Evolutionary conservation across 768 basidiomycete species (phyloP).

Genomic region (Tricholoma saponaceum): DNA sequence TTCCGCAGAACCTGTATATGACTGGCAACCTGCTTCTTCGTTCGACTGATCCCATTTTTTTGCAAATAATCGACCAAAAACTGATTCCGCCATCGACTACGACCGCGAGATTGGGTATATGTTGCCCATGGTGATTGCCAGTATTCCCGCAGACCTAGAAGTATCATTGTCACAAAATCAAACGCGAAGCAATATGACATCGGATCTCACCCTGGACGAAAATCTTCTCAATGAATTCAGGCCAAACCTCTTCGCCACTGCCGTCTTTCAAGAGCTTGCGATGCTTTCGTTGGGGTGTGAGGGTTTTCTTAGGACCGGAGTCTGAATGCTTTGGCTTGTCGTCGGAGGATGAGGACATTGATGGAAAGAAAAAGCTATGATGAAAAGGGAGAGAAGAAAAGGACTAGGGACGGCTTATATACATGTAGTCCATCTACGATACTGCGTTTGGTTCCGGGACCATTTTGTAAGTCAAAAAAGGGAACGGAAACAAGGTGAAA

Average conservation of each 20-base stretch:
- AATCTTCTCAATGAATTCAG: slow-evolving; percentile 68
- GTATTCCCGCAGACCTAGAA: slow-evolving; percentile 66
- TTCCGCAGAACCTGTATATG: slow-evolving; percentile 82
- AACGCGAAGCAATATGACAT: not conserved
- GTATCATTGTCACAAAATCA: slow-evolving; percentile 6
- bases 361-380: slow-evolving; percentile 20
- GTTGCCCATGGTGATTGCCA: slow-evolving; percentile 81
- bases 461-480: slow-evolving; percentile 21
- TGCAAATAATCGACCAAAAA: slow-evolving; percentile 80
- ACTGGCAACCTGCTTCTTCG: slow-evolving; percentile 88
- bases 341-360: slow-evolving; percentile 18
- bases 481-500: slow-evolving; percentile 18
- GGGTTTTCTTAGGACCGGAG: slow-evolving; percentile 26
- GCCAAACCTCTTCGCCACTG: slow-evolving; percentile 79
- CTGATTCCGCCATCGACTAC: slow-evolving; percentile 80
- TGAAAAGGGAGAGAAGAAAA: slow-evolving; percentile 10
- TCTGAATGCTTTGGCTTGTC: slow-evolving; percentile 26
- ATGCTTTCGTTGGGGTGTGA: slow-evolving; percentile 79
- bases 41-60: slow-evolving; percentile 62
- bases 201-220: slow-evolving; percentile 63
- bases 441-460: slow-evolving; percentile 15
- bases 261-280: slow-evolving; percentile 80
- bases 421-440: slow-evolving; percentile 16
- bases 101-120: slow-evolving; percentile 65
- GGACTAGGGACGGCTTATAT: slow-evolving; percentile 28